Percentiles rank a stretch among this genome's conserved stretches.
Evolutionary conservation across 345 rosid species (phyloP).

Genomic region (Eucalyptus polybractea): DNA sequence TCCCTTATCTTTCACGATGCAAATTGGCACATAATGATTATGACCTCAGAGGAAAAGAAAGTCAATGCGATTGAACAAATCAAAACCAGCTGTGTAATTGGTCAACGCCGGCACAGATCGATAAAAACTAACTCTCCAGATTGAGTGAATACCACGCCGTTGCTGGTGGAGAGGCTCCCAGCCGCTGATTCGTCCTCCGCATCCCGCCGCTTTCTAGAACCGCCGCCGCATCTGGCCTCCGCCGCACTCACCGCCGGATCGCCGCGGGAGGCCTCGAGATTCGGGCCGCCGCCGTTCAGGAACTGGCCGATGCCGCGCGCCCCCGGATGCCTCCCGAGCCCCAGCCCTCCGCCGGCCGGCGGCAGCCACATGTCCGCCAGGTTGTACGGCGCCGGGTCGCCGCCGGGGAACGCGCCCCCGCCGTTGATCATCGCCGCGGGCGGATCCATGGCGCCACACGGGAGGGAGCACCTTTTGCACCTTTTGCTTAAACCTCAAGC

Average conservation of each 20-base stretch:
- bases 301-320: neutral
- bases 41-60: neutral
- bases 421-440: slow-evolving; percentile 42
- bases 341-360: slow-evolving; percentile 5
- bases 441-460: slow-evolving; percentile 50
- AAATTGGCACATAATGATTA: neutral
- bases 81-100: neutral
- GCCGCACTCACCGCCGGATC: slow-evolving; percentile 13
- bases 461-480: neutral
- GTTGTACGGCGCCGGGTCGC: slow-evolving; percentile 17
- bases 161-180: slow-evolving; percentile 34
- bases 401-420: slow-evolving; percentile 11
- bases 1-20: neutral
- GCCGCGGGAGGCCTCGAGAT: slow-evolving; percentile 14
- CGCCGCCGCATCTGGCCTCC: slow-evolving; percentile 22
- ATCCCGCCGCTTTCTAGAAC: slow-evolving; percentile 42
- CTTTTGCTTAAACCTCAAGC: neutral
- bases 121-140: neutral
- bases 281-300: neutral
- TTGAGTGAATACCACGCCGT: slow-evolving; percentile 2
- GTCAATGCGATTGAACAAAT: neutral
- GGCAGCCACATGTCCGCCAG: slow-evolving; percentile 81
- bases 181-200: slow-evolving; percentile 28
- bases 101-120: neutral
- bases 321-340: slow-evolving; percentile 7